Base-by-base conservation (phyloP, 2,329 filamentous ascomycete species). In the Microdochium bolleyi region DNA sequence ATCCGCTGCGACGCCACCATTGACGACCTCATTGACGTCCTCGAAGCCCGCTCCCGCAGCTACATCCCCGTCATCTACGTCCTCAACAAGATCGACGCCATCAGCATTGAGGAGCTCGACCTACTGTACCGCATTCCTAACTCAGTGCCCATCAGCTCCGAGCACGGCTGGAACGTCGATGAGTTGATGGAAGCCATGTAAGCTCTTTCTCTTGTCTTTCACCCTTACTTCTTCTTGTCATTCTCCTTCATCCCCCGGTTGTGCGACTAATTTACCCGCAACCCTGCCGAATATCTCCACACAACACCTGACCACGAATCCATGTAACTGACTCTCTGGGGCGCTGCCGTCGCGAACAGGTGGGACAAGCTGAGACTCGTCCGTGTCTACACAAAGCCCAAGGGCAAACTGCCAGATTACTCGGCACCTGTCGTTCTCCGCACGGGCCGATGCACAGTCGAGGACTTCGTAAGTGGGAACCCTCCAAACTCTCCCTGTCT, bases 11-110 rank as follows among this genome's bases (percentile, higher is more conserved):
- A 99, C 70, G 94, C 94, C 53, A 99, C 94, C 2, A 85, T 99
- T 57, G 94, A 99, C 71, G 94, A 99, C 70, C 73, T 99, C 58
- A 99, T 99, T 66, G 94, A 99, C 70, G 75, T 99, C 21, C 81
- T 99, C 48, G 94, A 99, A 71, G 92, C 92, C 49, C 96, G 89
- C 78, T 90, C 87, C 67, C 83, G 94, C 71, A 91, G 89, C 68
- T 99, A 99, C 69, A 97, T 99, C 59, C 94, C 94, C n/a, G 94
- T 97, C 58, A 89, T 99, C 52, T 99, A 99, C 73, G 94, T 95
- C 44, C 80, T 99, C 63, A 99, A 99, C 82, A 99, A 99, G 78
- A 99, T 99, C 61, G 94, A 99, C 72, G 84, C 92, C 52, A 97
- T 99, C 68, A 92, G 89, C 51, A 97, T 99, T 61, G 92, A 99